Percentiles rank a stretch among this genome's conserved stretches.
Evolutionary conservation across 305 asterid species (phyloP).

Genomic region (Fraxinus floribunda): DNA sequence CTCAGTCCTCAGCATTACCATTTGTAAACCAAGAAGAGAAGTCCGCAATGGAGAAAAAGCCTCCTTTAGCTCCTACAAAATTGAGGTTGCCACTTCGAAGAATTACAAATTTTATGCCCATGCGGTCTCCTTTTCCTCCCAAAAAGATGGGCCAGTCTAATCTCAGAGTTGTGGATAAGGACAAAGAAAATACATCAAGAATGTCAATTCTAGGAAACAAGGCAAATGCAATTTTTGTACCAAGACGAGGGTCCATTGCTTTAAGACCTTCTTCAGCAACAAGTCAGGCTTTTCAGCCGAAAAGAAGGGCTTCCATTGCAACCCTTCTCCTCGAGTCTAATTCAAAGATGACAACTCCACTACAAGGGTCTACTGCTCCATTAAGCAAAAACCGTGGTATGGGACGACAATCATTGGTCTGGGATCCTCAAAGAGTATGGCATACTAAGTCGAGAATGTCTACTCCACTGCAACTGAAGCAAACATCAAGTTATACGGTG

Average conservation of each 20-base stretch:
- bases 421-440: slow-evolving; percentile 87
- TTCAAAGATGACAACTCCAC: slow-evolving; percentile 37
- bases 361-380: slow-evolving; percentile 31
- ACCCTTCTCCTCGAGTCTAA: slow-evolving; percentile 41
- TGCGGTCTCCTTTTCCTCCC: slow-evolving; percentile 5
- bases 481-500: slow-evolving; percentile 25
- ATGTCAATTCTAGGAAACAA: slow-evolving; percentile 27
- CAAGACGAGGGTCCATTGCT: slow-evolving; percentile 70
- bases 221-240: slow-evolving; percentile 41
- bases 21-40: slow-evolving; percentile 31
- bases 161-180: slow-evolving; percentile 3
- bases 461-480: slow-evolving; percentile 54
- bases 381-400: slow-evolving; percentile 37
- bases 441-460: slow-evolving; percentile 51
- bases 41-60: slow-evolving; percentile 37
- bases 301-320: slow-evolving; percentile 67
- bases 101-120: slow-evolving; percentile 15
- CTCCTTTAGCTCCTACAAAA: slow-evolving; percentile 49
- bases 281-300: slow-evolving; percentile 55
- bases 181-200: slow-evolving; percentile 50
- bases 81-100: slow-evolving; percentile 20
- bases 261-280: slow-evolving; percentile 49
- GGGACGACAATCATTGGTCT: slow-evolving; percentile 63
- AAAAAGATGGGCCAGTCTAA: not conserved
- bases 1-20: slow-evolving; percentile 37